Base-by-base conservation (phyloP, 2,329 filamentous ascomycete genomes). In the Apiospora phragmitis region DNA sequence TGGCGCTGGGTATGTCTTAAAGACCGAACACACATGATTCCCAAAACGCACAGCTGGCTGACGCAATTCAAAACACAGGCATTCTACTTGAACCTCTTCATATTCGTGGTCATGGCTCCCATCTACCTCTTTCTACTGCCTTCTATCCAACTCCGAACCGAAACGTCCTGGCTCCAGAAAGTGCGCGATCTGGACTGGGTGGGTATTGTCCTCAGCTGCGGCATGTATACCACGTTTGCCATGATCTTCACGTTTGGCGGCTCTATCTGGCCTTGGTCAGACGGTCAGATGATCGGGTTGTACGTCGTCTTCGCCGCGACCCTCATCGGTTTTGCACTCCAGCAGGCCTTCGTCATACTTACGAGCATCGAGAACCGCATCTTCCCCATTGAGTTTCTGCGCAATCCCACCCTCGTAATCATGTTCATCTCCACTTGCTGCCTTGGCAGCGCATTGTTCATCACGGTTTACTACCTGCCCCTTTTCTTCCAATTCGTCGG, bases 11-110 rank as follows among this genome's bases (percentile, higher is more conserved):
- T n/a, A n/a, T n/a, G n/a, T n/a, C n/a, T n/a, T n/a, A n/a, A n/a
- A n/a, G n/a, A n/a, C n/a, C n/a, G n/a, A n/a, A n/a, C n/a, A n/a
- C n/a, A n/a, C n/a, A n/a, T n/a, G n/a, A n/a, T n/a, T n/a, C n/a
- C n/a, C n/a, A n/a, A n/a, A n/a, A n/a, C n/a, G n/a, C n/a, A n/a
- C n/a, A n/a, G n/a, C n/a, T n/a, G n/a, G n/a, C n/a, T n/a, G n/a
- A n/a, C n/a, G n/a, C n/a, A n/a, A n/a, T n/a, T n/a, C n/a, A n/a
- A n/a, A n/a, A n/a, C n/a, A n/a, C n/a, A n/a, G n/a, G n/a, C n/a
- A n/a, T 87, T 87, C 70, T 91, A 91, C 74, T 85, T 90, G 79
- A 90, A 90, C 73, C 80, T 90, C 0, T 78, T 86, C 65, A 81
- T 86, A 0, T 87, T 79, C 8, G 84, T 74, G 38, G 76, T 82